Conservation (phyloP, 768 basidiomycete genomes). For the Russula ochroleuca region DNA sequence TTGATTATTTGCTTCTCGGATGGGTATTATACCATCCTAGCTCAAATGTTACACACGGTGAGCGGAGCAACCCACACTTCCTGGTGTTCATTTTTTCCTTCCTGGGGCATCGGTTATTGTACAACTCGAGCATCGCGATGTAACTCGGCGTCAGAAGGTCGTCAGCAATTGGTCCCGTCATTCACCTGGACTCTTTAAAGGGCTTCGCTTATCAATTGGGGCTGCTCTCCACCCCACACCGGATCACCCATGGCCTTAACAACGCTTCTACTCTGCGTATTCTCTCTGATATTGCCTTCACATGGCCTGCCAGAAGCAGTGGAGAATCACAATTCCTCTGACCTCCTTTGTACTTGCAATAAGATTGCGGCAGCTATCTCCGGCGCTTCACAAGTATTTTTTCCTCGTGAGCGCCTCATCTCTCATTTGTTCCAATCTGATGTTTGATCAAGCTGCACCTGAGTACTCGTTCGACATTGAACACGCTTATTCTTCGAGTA, state of each 20-base stretch:
- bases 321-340: too few species aligned
- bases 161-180: too few species aligned
- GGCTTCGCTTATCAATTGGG: not conserved
- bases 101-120: too few species aligned
- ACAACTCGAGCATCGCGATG: too few species aligned
- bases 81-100: too few species aligned
- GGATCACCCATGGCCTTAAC: not conserved
- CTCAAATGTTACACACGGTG: too few species aligned
- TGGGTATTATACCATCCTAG: too few species aligned
- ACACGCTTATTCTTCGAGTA: slow-evolving; percentile 8
- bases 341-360: not conserved
- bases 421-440: not conserved
- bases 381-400: slow-evolving; percentile 2
- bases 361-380: slow-evolving; percentile 1
- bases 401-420: not conserved
- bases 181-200: not conserved
- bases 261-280: not conserved
- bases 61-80: too few species aligned
- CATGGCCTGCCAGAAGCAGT: not conserved
- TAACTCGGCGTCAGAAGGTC: too few species aligned
- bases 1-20: too few species aligned
- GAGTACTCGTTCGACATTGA: slow-evolving; percentile 15
- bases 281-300: not conserved
- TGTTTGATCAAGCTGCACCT: slow-evolving; percentile 9
- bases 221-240: not conserved